Evolutionary conservation across 139 green algal genomes (phyloP).

Genomic region (Nannochloris sp.): DNA sequence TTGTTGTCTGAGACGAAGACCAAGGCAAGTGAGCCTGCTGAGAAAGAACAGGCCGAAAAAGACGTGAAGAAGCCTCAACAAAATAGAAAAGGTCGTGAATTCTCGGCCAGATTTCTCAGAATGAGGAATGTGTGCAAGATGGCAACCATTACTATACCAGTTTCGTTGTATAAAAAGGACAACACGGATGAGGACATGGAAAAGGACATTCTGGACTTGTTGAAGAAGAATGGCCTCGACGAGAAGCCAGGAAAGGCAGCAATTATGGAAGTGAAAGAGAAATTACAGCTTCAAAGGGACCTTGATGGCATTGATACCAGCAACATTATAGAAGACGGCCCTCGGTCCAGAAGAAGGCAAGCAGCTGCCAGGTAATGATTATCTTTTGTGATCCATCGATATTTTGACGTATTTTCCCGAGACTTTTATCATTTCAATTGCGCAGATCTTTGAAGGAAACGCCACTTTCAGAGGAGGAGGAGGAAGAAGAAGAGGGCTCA

Average conservation of each 20-base stretch:
- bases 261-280: constrained; percentile 20
- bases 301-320: constrained; percentile 66
- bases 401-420: background rate
- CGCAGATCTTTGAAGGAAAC: no score
- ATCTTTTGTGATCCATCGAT: background rate
- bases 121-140: constrained; percentile 14
- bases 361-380: constrained; percentile 19
- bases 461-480: no score
- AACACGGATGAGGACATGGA: constrained; percentile 14
- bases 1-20: background rate
- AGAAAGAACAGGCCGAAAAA: constrained; percentile 1
- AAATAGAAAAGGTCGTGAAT: constrained; percentile 10
- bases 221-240: constrained; percentile 27
- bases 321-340: constrained; percentile 55
- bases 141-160: constrained; percentile 26
- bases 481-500: no score
- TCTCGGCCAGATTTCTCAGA: background rate
- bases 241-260: constrained; percentile 8
- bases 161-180: constrained; percentile 24
- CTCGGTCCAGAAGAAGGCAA: constrained; percentile 23
- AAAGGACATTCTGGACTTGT: constrained; percentile 16
- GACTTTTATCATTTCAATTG: no score
- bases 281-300: constrained; percentile 42
- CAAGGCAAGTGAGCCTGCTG: background rate
- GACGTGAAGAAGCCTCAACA: background rate